Evolutionary conservation across 192 early-diverging fungal species (phyloP).

Genomic region (Podila epicladia): DNA sequence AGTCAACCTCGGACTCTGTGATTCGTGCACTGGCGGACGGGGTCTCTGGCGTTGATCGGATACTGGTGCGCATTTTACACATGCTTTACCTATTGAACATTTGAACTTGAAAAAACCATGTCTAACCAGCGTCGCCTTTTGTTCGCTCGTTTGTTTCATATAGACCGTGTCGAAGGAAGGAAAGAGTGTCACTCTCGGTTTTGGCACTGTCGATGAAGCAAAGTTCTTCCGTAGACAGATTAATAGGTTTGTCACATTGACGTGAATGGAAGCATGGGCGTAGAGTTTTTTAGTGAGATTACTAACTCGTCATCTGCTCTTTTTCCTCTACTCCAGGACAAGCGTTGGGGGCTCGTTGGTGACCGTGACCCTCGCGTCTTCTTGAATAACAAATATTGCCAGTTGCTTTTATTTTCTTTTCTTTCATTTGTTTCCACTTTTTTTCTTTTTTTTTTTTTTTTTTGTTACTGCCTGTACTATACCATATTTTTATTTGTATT

Average conservation of each 20-base stretch:
- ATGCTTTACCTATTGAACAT: no score
- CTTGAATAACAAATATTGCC: conserved; percentile 20
- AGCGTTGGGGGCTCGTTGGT: conserved; percentile 39
- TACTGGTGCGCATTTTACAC: conserved; percentile 24
- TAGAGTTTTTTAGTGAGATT: neutral
- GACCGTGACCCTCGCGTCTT: conserved; percentile 35
- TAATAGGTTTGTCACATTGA: conserved; percentile 40
- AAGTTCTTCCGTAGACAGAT: conserved; percentile 55
- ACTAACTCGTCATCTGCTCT: neutral
- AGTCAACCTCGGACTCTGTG: conserved; percentile 18
- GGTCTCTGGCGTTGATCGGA: conserved; percentile 36
- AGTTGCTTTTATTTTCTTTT: neutral
- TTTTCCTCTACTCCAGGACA: conserved; percentile 15
- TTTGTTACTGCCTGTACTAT: conserved; percentile 1
- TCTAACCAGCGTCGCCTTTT: neutral
- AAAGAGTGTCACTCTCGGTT: conserved; percentile 20
- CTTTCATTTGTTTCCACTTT: neutral
- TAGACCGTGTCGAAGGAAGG: conserved; percentile 37
- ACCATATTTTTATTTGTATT: neutral
- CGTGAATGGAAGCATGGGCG: neutral
- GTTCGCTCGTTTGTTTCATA: neutral
- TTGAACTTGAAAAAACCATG: no score
- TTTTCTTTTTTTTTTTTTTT: conserved; percentile 3
- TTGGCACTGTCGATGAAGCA: conserved; percentile 43
- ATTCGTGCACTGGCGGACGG: conserved; percentile 27